Conservation (phyloP, 257 asterid genomes). For the Ilex aquifolium region DNA sequence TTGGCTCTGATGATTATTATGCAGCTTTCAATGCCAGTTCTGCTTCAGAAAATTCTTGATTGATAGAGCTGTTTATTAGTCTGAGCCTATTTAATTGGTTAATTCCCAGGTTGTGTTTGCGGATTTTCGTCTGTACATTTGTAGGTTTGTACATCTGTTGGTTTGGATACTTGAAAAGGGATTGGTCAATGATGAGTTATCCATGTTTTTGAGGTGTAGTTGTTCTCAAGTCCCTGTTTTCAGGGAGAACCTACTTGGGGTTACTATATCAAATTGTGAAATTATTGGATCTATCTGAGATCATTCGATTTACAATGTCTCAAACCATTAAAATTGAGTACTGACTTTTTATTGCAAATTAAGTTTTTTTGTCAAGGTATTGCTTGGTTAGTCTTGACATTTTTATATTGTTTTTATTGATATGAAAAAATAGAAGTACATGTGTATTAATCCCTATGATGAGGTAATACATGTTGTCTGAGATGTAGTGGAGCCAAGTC, state of each 20-base stretch:
- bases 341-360: no score
- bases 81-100: slow-evolving; percentile 37
- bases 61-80: slow-evolving; percentile 63
- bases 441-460: no score
- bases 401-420: slow-evolving; percentile 7
- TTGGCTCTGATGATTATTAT: slow-evolving; percentile 50
- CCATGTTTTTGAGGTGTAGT: slow-evolving; percentile 28
- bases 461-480: no score
- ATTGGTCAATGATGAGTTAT: slow-evolving; percentile 23
- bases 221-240: slow-evolving; percentile 21
- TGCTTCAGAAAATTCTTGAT: slow-evolving; percentile 97
- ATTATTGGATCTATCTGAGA: slow-evolving; percentile 24
- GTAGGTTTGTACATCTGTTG: no score
- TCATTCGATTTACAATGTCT: neutral
- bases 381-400: no score
- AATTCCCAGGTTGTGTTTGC: neutral
- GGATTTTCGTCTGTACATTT: neutral
- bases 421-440: slow-evolving; percentile 54
- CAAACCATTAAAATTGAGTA: no score
- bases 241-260: slow-evolving; percentile 28
- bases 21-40: slow-evolving; percentile 93
- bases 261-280: slow-evolving; percentile 25
- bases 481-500: slow-evolving; percentile 40
- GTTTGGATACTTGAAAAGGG: neutral
- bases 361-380: no score